Evolutionary conservation across 2,329 filamentous ascomycete species (phyloP).

Genomic region (Cladosporium sp.): DNA sequence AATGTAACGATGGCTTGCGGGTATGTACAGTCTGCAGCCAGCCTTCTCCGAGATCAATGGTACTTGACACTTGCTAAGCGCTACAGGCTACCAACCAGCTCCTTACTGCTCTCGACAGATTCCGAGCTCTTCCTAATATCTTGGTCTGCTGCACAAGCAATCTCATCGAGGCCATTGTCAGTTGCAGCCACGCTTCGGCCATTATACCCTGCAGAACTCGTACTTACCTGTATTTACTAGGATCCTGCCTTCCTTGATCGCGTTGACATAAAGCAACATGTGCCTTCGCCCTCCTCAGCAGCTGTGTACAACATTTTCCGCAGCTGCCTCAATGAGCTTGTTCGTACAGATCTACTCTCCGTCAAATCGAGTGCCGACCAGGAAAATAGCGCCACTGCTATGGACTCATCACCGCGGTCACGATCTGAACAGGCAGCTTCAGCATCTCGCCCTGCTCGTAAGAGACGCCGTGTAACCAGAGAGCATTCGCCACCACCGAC

Average conservation of each 20-base stretch:
- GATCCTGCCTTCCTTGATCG: slow-evolving; percentile 48
- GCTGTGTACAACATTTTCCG: slow-evolving; percentile 48
- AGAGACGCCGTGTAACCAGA: background rate
- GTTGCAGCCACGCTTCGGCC: slow-evolving; percentile 1
- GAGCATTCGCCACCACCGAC: background rate
- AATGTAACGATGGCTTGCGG: slow-evolving; percentile 45
- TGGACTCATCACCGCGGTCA: background rate
- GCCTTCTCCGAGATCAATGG: background rate
- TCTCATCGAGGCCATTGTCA: slow-evolving; percentile 39
- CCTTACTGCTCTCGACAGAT: slow-evolving; percentile 44
- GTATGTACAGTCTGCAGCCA: slow-evolving; percentile 21
- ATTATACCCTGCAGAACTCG: background rate
- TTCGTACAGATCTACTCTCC: slow-evolving; percentile 35
- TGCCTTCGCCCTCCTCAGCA: slow-evolving; percentile 37
- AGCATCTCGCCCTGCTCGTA: background rate
- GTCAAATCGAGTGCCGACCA: background rate
- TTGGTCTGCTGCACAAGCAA: slow-evolving; percentile 51
- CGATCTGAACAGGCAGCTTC: background rate
- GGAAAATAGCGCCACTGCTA: background rate
- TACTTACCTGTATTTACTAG: background rate
- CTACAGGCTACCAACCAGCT: slow-evolving; percentile 45
- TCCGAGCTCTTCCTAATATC: slow-evolving; percentile 41
- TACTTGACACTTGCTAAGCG: background rate
- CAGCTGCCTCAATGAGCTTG: slow-evolving; percentile 44
- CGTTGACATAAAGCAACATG: slow-evolving; percentile 44